phyloP scores from a whole-genome alignment of 2,329 filamentous ascomycete genomes.

The Periconia macrospinosa region DNA sequence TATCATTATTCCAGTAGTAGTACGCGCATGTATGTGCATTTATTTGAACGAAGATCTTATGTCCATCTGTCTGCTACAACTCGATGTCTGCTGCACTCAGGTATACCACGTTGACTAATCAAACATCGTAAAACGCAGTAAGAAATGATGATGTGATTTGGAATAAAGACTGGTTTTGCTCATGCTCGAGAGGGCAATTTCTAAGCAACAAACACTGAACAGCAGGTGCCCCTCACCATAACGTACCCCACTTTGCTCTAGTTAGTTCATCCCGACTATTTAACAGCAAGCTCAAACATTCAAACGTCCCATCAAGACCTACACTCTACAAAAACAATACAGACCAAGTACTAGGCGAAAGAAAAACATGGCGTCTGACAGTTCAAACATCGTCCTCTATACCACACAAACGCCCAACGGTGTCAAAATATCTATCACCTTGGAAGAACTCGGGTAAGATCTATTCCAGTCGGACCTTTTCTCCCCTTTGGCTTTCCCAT shows the following conservation, averaged over 20 bases:
- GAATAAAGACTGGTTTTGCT: no score
- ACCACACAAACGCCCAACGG: conserved; percentile 85
- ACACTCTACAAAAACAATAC: background rate
- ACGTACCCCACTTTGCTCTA: conserved; percentile 10
- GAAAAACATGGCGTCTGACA: conserved; percentile 25
- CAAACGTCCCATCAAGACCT: background rate
- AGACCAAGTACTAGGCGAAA: background rate
- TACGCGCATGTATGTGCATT: no score
- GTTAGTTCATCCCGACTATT: background rate
- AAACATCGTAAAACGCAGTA: no score
- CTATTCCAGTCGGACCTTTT: background rate
- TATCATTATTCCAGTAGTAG: no score
- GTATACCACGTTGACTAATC: no score
- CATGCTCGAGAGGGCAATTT: conserved; percentile 12
- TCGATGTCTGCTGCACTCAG: no score
- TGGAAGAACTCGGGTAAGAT: conserved; percentile 73
- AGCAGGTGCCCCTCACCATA: conserved; percentile 29
- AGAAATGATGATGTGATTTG: no score
- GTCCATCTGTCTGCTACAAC: no score
- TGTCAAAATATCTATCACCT: conserved; percentile 82
- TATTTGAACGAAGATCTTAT: no score
- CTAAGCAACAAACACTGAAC: conserved; percentile 28
- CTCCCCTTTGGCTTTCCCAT: background rate
- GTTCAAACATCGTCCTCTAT: conserved; percentile 75
- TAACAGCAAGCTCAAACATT: background rate